A percentile compares a stretch with the other conserved stretches of the same genome.
phyloP scores from a whole-genome alignment of 2,329 filamentous ascomycete species.

The Xylaria sp. region DNA sequence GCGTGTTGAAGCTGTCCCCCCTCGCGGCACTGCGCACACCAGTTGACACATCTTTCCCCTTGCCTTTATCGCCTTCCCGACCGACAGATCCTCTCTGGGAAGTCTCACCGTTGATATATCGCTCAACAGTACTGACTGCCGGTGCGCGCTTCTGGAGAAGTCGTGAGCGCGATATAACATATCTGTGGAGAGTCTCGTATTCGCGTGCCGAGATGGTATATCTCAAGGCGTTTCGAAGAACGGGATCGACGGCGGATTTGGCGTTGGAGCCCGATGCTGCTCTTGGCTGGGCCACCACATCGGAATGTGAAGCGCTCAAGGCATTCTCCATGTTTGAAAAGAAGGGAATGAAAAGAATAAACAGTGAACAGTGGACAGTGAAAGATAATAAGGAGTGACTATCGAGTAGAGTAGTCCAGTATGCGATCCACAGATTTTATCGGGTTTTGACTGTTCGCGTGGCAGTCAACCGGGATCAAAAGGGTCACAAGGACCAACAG shows the following conservation, averaged over 20 bases:
- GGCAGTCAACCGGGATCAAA: no score
- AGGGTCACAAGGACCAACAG: no score
- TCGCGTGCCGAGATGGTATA: slow-evolving; percentile 82
- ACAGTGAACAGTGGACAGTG: neutral
- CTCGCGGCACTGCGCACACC: slow-evolving; percentile 18
- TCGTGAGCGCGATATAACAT: slow-evolving; percentile 68
- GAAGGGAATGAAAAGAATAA: neutral
- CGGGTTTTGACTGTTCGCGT: no score
- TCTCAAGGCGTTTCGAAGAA: slow-evolving; percentile 78
- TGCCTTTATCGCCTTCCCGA: slow-evolving; percentile 31
- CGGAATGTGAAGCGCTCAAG: slow-evolving; percentile 20
- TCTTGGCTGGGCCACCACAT: slow-evolving; percentile 20
- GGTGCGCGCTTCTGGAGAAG: slow-evolving; percentile 51
- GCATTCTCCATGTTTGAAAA: slow-evolving; percentile 22
- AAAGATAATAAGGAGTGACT: neutral
- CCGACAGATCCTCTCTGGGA: slow-evolving; percentile 17
- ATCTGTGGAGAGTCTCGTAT: slow-evolving; percentile 78
- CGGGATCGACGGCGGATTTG: slow-evolving; percentile 50
- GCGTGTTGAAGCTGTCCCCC: slow-evolving; percentile 62
- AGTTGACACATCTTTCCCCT: slow-evolving; percentile 20
- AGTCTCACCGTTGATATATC: slow-evolving; percentile 42
- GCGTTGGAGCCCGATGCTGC: slow-evolving; percentile 23
- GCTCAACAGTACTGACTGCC: slow-evolving; percentile 51
- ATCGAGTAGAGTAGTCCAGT: neutral
- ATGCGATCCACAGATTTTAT: no score